phyloP scores from a whole-genome alignment of 2,329 filamentous ascomycete species.

The Neopestalotiopsis clavispora region DNA sequence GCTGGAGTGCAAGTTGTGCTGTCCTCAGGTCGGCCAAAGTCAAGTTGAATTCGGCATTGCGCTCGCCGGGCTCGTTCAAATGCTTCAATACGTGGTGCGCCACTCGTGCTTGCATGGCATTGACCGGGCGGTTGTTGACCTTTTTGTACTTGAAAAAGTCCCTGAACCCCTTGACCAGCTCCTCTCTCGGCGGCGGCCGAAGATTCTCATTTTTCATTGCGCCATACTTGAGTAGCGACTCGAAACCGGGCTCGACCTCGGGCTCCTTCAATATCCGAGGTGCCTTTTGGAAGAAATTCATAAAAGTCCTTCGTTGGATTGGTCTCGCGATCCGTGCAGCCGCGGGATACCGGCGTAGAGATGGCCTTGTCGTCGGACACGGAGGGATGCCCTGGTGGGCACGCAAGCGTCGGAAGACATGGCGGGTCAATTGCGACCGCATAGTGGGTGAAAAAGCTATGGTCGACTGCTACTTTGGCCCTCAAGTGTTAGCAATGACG shows the following conservation, averaged over 20 bases:
- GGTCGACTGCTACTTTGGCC: conserved; percentile 28
- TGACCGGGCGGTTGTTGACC: conserved; percentile 53
- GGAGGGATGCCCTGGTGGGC: conserved; percentile 28
- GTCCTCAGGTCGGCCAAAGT: conserved; percentile 34
- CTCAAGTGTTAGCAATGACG: conserved; percentile 27
- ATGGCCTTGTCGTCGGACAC: conserved; percentile 26
- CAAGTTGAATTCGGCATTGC: conserved; percentile 31
- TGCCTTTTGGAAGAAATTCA: conserved; percentile 66
- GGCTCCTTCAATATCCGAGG: conserved; percentile 64
- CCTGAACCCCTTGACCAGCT: conserved; percentile 69
- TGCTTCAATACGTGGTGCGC: conserved; percentile 65
- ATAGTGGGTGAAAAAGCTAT: conserved; percentile 36
- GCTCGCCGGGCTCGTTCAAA: conserved; percentile 48
- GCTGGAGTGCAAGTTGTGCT: conserved; percentile 52
- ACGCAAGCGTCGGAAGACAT: conserved; percentile 44
- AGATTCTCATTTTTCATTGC: conserved; percentile 66
- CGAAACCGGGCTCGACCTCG: conserved; percentile 72
- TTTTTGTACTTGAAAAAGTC: conserved; percentile 66
- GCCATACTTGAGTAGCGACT: conserved; percentile 71
- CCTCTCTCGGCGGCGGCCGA: conserved; percentile 66
- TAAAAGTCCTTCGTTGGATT: conserved; percentile 59
- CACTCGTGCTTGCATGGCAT: conserved; percentile 70
- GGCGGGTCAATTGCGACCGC: conserved; percentile 41
- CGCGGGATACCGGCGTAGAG: conserved; percentile 35
- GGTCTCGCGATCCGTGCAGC: conserved; percentile 29